Conservation (phyloP, 176 grass and related monocot species). For the Rhynchospora breviuscula region DNA sequence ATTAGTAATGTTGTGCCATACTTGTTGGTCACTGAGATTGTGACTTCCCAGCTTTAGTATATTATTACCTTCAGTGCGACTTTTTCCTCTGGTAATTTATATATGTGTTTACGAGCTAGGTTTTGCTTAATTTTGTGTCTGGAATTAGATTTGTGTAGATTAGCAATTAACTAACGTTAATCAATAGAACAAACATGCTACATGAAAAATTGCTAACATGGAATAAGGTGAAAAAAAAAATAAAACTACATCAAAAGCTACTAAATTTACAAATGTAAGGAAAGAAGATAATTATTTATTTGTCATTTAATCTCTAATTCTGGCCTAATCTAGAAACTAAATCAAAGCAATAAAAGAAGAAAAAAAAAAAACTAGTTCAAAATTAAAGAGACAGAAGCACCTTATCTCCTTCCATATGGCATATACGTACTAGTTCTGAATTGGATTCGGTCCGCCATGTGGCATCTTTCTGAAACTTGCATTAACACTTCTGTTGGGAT, state of each 20-base stretch:
- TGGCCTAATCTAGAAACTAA: conserved; percentile 11
- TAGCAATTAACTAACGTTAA: not conserved
- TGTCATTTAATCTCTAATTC: not conserved
- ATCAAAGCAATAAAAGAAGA: conserved; percentile 7
- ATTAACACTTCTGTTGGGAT: conserved; percentile 19
- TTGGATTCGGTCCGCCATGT: conserved; percentile 34
- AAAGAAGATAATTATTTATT: not conserved
- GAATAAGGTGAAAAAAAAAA: not conserved
- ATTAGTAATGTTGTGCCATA: not conserved
- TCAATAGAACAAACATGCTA: not conserved
- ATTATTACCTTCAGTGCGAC: not conserved
- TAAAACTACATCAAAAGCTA: not conserved
- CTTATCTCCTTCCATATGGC: not conserved
- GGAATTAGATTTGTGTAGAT: not conserved
- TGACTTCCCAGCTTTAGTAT: not conserved
- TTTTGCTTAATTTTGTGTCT: not conserved
- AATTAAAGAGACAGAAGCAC: conserved; percentile 2
- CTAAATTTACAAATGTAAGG: conserved; percentile 15
- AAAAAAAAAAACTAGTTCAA: not conserved
- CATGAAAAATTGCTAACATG: not conserved
- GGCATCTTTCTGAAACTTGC: conserved; percentile 37
- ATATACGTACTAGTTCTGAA: conserved; percentile 26
- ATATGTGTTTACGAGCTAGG: not conserved
- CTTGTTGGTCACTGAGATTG: not conserved
- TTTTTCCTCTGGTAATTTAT: not conserved